Evolutionary conservation across 768 basidiomycete species (phyloP).

Genomic region (Exidia glandulosa): DNA sequence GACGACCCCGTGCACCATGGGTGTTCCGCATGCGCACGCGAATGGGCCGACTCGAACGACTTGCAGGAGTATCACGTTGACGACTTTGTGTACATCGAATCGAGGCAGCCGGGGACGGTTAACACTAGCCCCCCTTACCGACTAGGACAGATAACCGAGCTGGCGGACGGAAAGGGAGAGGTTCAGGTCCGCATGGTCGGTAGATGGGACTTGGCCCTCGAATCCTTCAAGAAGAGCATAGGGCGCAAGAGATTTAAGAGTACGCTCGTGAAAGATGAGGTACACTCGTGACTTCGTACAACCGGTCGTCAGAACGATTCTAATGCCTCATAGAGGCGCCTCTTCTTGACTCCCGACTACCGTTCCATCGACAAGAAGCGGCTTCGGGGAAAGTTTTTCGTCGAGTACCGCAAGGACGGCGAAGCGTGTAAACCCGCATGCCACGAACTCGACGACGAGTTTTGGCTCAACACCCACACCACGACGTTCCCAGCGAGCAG

Average conservation of each 20-base stretch:
- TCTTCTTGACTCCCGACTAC: constrained; percentile 29
- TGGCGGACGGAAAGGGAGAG: constrained; percentile 23
- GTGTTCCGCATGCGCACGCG: constrained; percentile 40
- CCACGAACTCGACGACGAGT: constrained; percentile 23
- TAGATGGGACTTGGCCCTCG: constrained; percentile 33
- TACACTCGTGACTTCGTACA: neutral
- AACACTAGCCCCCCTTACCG: constrained; percentile 24
- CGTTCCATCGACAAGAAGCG: constrained; percentile 20
- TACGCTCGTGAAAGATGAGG: constrained; percentile 4
- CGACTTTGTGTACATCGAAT: constrained; percentile 51
- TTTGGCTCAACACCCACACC: constrained; percentile 11
- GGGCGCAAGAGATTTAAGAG: neutral
- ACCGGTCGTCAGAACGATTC: neutral
- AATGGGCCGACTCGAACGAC: constrained; percentile 19
- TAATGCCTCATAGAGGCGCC: constrained; percentile 16
- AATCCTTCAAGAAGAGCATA: constrained; percentile 6
- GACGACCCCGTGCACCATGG: constrained; percentile 19
- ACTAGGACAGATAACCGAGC: constrained; percentile 45
- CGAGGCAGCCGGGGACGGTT: constrained; percentile 4
- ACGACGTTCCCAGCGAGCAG: neutral
- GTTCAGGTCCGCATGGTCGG: constrained; percentile 32
- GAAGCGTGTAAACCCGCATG: constrained; percentile 20
- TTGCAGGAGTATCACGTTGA: constrained; percentile 35
- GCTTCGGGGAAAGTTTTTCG: constrained; percentile 38
- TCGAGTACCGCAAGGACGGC: neutral